phyloP scores from a whole-genome alignment of 148 eudicot species.

The Rhododendron ferrugineum region DNA sequence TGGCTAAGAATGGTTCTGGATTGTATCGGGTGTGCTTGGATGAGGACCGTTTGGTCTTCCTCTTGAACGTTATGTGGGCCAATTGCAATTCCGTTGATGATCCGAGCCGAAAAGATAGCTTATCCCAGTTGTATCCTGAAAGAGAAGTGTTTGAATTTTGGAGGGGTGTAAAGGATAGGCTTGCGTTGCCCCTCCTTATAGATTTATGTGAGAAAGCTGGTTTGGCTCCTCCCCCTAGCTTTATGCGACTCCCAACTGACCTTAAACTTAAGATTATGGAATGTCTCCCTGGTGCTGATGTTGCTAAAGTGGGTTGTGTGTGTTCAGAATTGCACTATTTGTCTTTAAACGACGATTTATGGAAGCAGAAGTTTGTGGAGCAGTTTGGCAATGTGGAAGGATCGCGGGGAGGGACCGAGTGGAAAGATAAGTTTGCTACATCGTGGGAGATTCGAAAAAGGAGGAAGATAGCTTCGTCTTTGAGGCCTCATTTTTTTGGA shows the following conservation, averaged over 20 bases:
- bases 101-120: slow-evolving; percentile 5
- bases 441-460: slow-evolving; percentile 43
- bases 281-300: slow-evolving; percentile 48
- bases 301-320: slow-evolving; percentile 55
- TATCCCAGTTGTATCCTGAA: slow-evolving; percentile 25
- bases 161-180: slow-evolving; percentile 70
- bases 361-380: slow-evolving; percentile 64
- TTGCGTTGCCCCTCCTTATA: slow-evolving; percentile 70
- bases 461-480: slow-evolving; percentile 21
- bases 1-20: slow-evolving; percentile 35
- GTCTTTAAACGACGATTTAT: slow-evolving; percentile 52
- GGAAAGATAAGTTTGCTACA: slow-evolving; percentile 54
- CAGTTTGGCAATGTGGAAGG: slow-evolving; percentile 43
- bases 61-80: slow-evolving; percentile 58
- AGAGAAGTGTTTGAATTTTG: slow-evolving; percentile 75
- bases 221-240: slow-evolving; percentile 62
- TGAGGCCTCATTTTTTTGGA: slow-evolving; percentile 16
- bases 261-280: slow-evolving; percentile 74
- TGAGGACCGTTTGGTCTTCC: slow-evolving; percentile 46
- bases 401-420: slow-evolving; percentile 25
- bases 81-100: slow-evolving; percentile 30
- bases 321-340: slow-evolving; percentile 59
- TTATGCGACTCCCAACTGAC: slow-evolving; percentile 71
- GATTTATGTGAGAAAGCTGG: slow-evolving; percentile 69
- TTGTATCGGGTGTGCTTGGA: slow-evolving; percentile 43